Percentiles rank a stretch among this genome's conserved stretches.
These are phyloP conservation scores for Mycena belliarum DNA, from an alignment of 768 basidiomycete genomes.

Conservation along the genomic window DNA sequence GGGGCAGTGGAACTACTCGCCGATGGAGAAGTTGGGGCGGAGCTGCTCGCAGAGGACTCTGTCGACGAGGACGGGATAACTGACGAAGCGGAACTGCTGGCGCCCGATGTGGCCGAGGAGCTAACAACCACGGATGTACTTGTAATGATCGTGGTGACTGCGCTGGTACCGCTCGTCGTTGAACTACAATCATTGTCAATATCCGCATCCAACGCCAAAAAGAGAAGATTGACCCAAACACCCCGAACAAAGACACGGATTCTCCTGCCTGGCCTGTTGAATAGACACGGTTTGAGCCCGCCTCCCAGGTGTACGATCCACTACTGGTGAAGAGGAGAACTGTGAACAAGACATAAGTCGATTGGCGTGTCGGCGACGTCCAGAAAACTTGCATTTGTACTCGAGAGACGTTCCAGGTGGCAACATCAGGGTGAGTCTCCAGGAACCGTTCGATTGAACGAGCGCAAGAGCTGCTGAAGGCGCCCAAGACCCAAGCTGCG, in stretches of 20 bases:
- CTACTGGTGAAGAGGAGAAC: constrained; percentile 1
- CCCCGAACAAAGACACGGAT: constrained; percentile 2
- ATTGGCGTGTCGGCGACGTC: not conserved
- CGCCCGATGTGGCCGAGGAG: not conserved
- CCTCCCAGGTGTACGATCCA: constrained; percentile 9
- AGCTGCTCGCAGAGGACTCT: no score
- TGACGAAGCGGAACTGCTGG: no score
- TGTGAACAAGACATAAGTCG: not conserved
- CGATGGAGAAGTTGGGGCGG: not conserved
- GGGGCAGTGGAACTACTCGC: not conserved
- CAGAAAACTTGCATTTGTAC: constrained; percentile 5
- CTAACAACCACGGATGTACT: not conserved
- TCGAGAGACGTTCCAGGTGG: constrained; percentile 1
- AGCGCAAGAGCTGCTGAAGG: not conserved
- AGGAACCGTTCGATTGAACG: not conserved
- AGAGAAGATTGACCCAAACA: not conserved
- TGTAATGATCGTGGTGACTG: not conserved
- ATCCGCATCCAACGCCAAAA: not conserved
- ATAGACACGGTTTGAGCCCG: constrained; percentile 7
- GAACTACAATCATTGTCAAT: not conserved
- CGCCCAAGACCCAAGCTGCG: not conserved
- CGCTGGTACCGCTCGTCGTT: constrained; percentile 7
- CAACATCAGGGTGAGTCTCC: not conserved
- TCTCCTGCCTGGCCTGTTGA: not conserved
- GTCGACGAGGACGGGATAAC: no score